Conservation (phyloP, 208 protist genomes). For the Blastocrithidia nonstop region DNA sequence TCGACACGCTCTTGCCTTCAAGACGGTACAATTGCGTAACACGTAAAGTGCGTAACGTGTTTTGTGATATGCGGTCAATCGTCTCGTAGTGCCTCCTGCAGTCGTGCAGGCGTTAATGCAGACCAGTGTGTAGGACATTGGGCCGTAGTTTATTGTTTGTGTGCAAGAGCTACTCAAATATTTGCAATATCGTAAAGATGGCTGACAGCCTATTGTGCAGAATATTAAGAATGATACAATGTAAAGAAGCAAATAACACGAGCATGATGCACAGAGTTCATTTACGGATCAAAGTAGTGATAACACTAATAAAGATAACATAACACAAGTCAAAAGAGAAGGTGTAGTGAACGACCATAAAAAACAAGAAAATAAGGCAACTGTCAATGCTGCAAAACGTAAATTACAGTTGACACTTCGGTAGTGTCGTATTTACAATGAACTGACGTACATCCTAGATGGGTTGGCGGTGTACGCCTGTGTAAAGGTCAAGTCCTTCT, state of each 20-base stretch:
- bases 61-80: constrained; percentile 32
- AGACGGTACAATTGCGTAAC: constrained; percentile 29
- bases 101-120: constrained; percentile 62
- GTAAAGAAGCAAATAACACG: too few relatives aligned
- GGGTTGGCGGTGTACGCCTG: constrained; percentile 60
- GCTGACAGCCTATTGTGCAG: constrained; percentile 13
- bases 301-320: too few relatives aligned
- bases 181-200: constrained; percentile 37
- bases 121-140: constrained; percentile 50
- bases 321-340: too few relatives aligned
- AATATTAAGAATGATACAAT: too few relatives aligned
- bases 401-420: constrained; percentile 15
- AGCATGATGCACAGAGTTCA: too few relatives aligned
- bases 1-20: constrained; percentile 26
- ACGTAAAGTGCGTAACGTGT: constrained; percentile 22
- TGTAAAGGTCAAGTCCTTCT: constrained; percentile 49
- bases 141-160: constrained; percentile 44
- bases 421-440: constrained; percentile 33
- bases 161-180: constrained; percentile 27
- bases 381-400: background rate
- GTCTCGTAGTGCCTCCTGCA: constrained; percentile 57
- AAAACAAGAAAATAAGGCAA: too few relatives aligned
- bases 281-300: too few relatives aligned
- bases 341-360: too few relatives aligned
- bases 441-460: constrained; percentile 43